These are phyloP conservation scores for Iberis pinnata DNA, from an alignment of 345 rosid species.

Conservation along the genomic window DNA sequence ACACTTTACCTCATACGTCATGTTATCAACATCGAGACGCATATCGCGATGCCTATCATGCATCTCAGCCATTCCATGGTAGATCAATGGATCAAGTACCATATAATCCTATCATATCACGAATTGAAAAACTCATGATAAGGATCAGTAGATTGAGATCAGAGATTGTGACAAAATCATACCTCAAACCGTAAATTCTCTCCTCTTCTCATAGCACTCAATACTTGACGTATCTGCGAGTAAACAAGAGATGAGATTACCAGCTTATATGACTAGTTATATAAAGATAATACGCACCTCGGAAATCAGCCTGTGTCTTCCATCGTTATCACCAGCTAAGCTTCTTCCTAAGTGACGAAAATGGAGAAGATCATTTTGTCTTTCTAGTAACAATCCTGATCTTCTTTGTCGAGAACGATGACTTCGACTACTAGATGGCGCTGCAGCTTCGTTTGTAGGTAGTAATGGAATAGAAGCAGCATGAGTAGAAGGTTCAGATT, in stretches of 20 bases:
- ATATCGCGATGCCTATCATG: slow-evolving; percentile 83
- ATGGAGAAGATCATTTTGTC: slow-evolving; percentile 49
- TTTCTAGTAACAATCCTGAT: slow-evolving; percentile 45
- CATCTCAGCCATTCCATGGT: slow-evolving; percentile 61
- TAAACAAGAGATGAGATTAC: slow-evolving; percentile 26
- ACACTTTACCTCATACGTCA: slow-evolving; percentile 82
- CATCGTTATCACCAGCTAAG: slow-evolving; percentile 62
- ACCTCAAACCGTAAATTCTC: slow-evolving; percentile 79
- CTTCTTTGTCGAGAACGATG: slow-evolving; percentile 44
- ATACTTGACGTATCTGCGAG: slow-evolving; percentile 72
- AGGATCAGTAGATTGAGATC: no score
- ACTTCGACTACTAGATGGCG: slow-evolving; percentile 40
- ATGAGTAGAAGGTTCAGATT: slow-evolving; percentile 49
- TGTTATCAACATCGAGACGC: slow-evolving; percentile 94
- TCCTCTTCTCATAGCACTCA: slow-evolving; percentile 84
- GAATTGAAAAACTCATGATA: background rate
- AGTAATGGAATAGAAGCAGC: slow-evolving; percentile 42
- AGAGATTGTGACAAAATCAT: slow-evolving; percentile 27
- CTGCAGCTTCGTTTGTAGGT: slow-evolving; percentile 46
- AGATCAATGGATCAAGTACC: slow-evolving; percentile 65
- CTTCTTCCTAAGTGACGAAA: slow-evolving; percentile 56
- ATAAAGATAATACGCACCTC: slow-evolving; percentile 49
- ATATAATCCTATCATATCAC: slow-evolving; percentile 52
- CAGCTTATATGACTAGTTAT: background rate
- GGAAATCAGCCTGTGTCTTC: slow-evolving; percentile 59